phyloP scores from a whole-genome alignment of 2,329 filamentous ascomycete species.

The Fusarium protoensiforme region DNA sequence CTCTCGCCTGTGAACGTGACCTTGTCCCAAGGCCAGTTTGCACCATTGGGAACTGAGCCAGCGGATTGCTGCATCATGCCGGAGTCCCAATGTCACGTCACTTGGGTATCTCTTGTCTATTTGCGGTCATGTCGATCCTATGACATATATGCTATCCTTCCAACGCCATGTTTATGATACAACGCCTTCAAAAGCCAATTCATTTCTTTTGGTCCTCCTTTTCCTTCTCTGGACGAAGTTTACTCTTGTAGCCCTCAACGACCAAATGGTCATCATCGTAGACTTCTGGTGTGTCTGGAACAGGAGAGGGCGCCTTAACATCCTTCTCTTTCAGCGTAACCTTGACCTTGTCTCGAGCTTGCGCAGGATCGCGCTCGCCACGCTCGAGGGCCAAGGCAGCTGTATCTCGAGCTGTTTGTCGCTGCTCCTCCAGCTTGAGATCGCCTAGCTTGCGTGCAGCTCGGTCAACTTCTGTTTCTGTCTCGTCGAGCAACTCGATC shows the following conservation, averaged over 20 bases:
- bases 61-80: slow-evolving; percentile 1
- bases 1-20: slow-evolving; percentile 45
- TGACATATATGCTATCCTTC: slow-evolving; percentile 13
- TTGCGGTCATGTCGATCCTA: slow-evolving; percentile 9
- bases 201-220: slow-evolving; percentile 16
- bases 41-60: slow-evolving; percentile 24
- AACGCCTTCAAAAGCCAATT: background rate
- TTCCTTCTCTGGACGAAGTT: slow-evolving; percentile 33
- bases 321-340: slow-evolving; percentile 65
- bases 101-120: slow-evolving; percentile 30
- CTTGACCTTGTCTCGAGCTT: slow-evolving; percentile 54
- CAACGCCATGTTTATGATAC: slow-evolving; percentile 28
- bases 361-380: slow-evolving; percentile 44
- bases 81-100: background rate
- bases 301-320: slow-evolving; percentile 33
- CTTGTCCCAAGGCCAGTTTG: slow-evolving; percentile 33
- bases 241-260: slow-evolving; percentile 64
- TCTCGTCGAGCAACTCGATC: slow-evolving; percentile 75
- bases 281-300: slow-evolving; percentile 36
- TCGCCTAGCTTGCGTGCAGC: slow-evolving; percentile 52
- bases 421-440: slow-evolving; percentile 58
- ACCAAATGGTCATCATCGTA: slow-evolving; percentile 56
- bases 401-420: slow-evolving; percentile 52
- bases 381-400: slow-evolving; percentile 64
- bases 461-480: slow-evolving; percentile 55